These are phyloP conservation scores for Sarocladium kiliense DNA, from an alignment of 2,329 filamentous ascomycete genomes.

Conservation along the genomic window DNA sequence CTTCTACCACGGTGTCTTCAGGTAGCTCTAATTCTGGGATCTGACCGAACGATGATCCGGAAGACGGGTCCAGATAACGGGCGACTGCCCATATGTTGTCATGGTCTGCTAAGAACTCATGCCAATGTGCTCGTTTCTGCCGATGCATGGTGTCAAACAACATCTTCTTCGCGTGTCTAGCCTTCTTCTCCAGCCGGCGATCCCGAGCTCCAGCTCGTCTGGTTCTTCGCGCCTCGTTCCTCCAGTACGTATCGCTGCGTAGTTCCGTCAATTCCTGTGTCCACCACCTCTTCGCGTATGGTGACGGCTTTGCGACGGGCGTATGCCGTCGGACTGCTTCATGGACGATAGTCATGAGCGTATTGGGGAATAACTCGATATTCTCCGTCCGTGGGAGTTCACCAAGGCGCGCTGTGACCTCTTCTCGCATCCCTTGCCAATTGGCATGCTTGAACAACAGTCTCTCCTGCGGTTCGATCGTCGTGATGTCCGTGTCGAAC, in stretches of 20 bases:
- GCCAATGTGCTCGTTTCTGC: too few relatives aligned
- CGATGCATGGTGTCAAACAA: background rate
- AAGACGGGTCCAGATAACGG: background rate
- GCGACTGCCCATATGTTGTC: background rate
- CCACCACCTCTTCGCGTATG: too few relatives aligned
- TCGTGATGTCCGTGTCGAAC: conserved; percentile 1
- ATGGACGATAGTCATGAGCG: background rate
- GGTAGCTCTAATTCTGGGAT: background rate
- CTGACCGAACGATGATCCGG: background rate
- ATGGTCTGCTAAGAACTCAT: background rate
- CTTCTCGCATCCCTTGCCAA: background rate
- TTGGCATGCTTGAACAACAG: background rate
- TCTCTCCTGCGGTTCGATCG: background rate
- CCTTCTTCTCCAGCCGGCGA: background rate
- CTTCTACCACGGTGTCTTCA: background rate
- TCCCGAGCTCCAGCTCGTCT: background rate
- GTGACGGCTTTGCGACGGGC: background rate
- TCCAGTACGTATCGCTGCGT: background rate
- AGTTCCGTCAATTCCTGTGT: too few relatives aligned
- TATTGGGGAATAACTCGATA: background rate
- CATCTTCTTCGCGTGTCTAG: background rate
- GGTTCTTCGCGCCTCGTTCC: too few relatives aligned
- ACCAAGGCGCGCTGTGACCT: background rate
- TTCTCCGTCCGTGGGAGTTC: background rate
- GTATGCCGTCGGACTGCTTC: background rate